Evolutionary conservation across 345 rosid species (phyloP).

Genomic region (Populus pruinosa): DNA sequence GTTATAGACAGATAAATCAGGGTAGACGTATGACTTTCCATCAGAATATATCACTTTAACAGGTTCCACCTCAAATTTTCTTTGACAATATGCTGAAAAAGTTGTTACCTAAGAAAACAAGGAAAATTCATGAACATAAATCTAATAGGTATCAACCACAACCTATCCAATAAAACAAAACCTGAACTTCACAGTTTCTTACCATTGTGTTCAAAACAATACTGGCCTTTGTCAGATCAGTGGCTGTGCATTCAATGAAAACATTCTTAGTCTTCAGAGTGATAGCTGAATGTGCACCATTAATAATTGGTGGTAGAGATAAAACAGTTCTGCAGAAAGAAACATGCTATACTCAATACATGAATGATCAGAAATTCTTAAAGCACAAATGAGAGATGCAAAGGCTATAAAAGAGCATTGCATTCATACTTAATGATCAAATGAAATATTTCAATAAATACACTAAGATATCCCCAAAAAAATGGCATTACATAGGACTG

Average conservation of each 20-base stretch:
- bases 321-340: slow-evolving; percentile 67
- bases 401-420: background rate
- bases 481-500: background rate
- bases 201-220: slow-evolving; percentile 92
- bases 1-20: slow-evolving; percentile 66
- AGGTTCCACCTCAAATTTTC: slow-evolving; percentile 83
- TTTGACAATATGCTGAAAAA: slow-evolving; percentile 70
- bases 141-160: slow-evolving; percentile 11
- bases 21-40: slow-evolving; percentile 61
- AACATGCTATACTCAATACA: slow-evolving; percentile 9
- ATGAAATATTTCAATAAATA: background rate
- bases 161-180: slow-evolving; percentile 7
- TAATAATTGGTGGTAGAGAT: slow-evolving; percentile 90
- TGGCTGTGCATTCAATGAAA: slow-evolving; percentile 93
- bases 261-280: slow-evolving; percentile 86
- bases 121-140: background rate
- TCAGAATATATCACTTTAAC: slow-evolving; percentile 70
- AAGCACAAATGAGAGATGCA: background rate
- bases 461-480: background rate
- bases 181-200: slow-evolving; percentile 16
- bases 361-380: background rate
- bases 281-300: slow-evolving; percentile 94
- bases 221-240: slow-evolving; percentile 90
- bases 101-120: slow-evolving; percentile 57
- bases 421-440: background rate